Base-by-base conservation (phyloP, 2,329 filamentous ascomycete genomes). In the Fusarium pseudoanthophilum region DNA sequence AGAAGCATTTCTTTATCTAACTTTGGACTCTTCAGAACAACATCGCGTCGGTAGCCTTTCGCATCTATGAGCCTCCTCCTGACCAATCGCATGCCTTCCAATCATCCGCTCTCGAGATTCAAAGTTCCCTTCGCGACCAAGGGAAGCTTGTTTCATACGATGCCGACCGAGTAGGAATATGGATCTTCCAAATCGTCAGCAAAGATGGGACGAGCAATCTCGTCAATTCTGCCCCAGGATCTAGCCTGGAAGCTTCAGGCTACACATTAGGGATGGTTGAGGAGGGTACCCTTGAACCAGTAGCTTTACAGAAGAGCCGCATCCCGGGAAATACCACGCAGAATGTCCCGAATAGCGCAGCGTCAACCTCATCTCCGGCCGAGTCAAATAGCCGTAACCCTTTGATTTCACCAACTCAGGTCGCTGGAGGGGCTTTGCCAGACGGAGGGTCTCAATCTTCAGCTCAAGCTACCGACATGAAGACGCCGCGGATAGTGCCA, bases 81-180 rank as follows among this genome's bases (percentile, higher is more conserved):
- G 82, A 87, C 45, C 81, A 83, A 40, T 80, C 84, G 26, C 82
- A 84, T 42, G 81, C 80, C 67, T 86, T 87, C 75, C 83, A 83
- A 43, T 83, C 85, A 56, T 82, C 82, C 53, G 85, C 84, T 24
- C 82, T 87, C 71, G 87, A 89, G 67, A 81, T 89, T 68, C 89
- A 91, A 74, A 82, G 82, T 64, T 76, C 80, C 28, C 79, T 90
- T 60, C 84, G 88, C 69, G 84, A 83, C 67, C 84, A 87, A 80
- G 88, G 88, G 52, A 84, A 87, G 65, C 81, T 90, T 53, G 86
- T 87, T 5, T 85, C 86, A 56, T 86, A 86, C 75, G 89, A 91
- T 79, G 79, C 84, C 16, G 81, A 80, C 40, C 83, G 86, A 66
- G 84, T 84, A 49, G 85, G 83, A 15, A 79, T 90, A 60, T 91